These are phyloP conservation scores for Perkinsus marinus DNA, from an alignment of 169 alveolate genomes.

Conservation along the genomic window DNA sequence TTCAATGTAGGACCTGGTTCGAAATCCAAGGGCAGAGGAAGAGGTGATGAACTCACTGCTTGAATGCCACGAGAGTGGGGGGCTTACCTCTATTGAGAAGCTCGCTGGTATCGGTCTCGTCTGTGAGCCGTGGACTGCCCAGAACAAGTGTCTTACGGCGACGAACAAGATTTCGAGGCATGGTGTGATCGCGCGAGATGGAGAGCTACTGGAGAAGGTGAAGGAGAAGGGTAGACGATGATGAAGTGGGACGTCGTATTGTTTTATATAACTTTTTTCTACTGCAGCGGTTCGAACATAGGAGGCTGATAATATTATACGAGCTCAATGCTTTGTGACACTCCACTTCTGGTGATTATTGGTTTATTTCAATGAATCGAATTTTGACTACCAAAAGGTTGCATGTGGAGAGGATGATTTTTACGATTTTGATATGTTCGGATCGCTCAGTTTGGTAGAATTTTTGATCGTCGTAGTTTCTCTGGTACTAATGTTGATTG, in stretches of 20 bases:
- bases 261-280: background rate
- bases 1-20: slow-evolving; percentile 22
- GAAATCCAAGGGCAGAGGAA: slow-evolving; percentile 11
- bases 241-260: too few species aligned
- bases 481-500: too few species aligned
- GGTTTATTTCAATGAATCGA: too few species aligned
- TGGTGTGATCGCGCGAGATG: background rate
- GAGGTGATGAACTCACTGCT: slow-evolving; percentile 18
- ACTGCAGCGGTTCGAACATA: too few species aligned
- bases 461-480: too few species aligned
- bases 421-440: too few species aligned
- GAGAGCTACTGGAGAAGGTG: background rate
- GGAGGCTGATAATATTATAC: background rate
- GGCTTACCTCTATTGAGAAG: slow-evolving; percentile 40
- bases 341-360: too few species aligned
- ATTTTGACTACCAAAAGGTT: too few species aligned
- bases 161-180: slow-evolving; percentile 58
- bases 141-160: slow-evolving; percentile 50
- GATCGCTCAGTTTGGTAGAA: too few species aligned
- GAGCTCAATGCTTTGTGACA: background rate
- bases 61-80: slow-evolving; percentile 31
- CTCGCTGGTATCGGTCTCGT: slow-evolving; percentile 38
- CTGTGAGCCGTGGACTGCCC: slow-evolving; percentile 44
- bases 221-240: background rate
- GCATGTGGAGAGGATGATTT: too few species aligned